Conservation (phyloP, 2,329 filamentous ascomycete species). For the Neodidymelliopsis sp. region DNA sequence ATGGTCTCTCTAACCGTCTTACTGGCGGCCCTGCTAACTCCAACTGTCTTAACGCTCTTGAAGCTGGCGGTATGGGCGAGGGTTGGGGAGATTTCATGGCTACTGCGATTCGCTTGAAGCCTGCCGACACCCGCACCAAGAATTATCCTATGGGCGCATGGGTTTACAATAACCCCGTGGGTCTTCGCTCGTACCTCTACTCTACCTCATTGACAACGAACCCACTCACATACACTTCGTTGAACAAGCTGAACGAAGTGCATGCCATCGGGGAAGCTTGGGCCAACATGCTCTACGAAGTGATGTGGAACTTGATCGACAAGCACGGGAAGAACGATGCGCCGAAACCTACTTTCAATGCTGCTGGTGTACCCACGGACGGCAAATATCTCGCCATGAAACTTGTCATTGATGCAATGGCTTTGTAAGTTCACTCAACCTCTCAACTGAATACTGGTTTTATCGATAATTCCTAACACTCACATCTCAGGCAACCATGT, state of each 20-base stretch:
- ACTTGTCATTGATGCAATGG: constrained; percentile 61
- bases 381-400: constrained; percentile 62
- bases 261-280: constrained; percentile 63
- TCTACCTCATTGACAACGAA: constrained; percentile 60
- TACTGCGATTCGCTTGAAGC: constrained; percentile 58
- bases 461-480: too few species aligned
- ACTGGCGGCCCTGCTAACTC: constrained; percentile 65
- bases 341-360: constrained; percentile 52
- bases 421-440: too few species aligned
- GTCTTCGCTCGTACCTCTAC: constrained; percentile 62
- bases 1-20: constrained; percentile 63
- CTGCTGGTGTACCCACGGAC: constrained; percentile 59
- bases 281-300: constrained; percentile 63
- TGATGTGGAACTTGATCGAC: constrained; percentile 66
- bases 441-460: too few species aligned
- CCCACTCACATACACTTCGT: constrained; percentile 58
- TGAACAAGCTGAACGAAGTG: constrained; percentile 51
- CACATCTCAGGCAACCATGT: constrained; percentile 66
- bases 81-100: constrained; percentile 67
- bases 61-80: constrained; percentile 65
- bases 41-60: constrained; percentile 57
- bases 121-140: constrained; percentile 54
- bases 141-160: constrained; percentile 62
- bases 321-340: constrained; percentile 61
- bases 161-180: constrained; percentile 54